Evolutionary conservation across 179 eudicot species (phyloP), one percentile per base, ranked within the genome.

Genomic region (Drosera spatulata): DNA sequence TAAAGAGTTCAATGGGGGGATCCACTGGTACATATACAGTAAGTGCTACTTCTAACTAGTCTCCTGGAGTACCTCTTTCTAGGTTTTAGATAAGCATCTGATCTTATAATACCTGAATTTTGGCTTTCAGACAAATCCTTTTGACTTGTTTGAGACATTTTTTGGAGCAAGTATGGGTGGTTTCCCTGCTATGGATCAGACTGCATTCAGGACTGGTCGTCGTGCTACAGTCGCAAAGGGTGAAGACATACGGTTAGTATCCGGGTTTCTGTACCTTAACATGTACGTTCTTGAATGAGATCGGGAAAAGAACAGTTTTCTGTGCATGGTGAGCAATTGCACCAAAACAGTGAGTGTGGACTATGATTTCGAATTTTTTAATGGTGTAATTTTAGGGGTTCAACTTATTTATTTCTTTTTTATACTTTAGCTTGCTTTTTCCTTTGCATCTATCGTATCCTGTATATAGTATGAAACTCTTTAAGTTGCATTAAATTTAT

Each of bases 91-190:
- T 65, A 55, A 55, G 33, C 40, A 33, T 50, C 60, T 62, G 39
- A 40, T 56, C 59, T 61, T 59, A 50, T 39, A 13, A 50, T 57
- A 22, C 53, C 55, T 64, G 43, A 54, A 38, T 33, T 14, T 33
- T 70, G 45, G 48, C 56, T 10, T 60, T 51, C 80, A 91, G 86
- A 85, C 91, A 53, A 93, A 93, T 79, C 99, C 99, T n/a, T 93
- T 93, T 81, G 97, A 93, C 81, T 83, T 93, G 37, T 93, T 93
- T 76, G 99, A 93, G 77, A 82, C 99, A 58, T 89, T 93, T 75
- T 93, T 93, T 73, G 99, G 99, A 68, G 70, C 85, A 66, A 80
- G 77, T 62, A 81, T 88, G 93, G 84, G 88, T 61, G 86, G 95
- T 9, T 89, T 89, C 70, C 53, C 90, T 43, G 88, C 91, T 51